Base-by-base conservation (phyloP, 805 yeast genomes). In the Lachancea meyersii region DNA sequence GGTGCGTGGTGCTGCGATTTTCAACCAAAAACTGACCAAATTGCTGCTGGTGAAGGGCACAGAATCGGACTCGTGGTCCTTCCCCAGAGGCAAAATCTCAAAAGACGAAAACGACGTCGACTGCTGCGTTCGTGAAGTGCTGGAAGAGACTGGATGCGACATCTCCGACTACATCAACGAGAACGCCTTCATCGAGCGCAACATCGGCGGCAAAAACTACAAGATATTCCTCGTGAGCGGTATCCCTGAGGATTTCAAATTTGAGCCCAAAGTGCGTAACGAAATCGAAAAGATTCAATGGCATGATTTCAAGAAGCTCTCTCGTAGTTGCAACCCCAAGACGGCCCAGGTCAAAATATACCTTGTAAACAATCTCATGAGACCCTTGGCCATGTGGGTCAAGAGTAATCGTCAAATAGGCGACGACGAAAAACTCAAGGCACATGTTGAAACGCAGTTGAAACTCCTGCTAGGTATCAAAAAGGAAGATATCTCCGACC, bases 11-110 rank as follows among this genome's bases (percentile, higher is more conserved):
- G 93, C 91, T 35, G 96, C 96, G 7, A 69, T 94, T 41, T 73
- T 93, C 55, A 88, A 86, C 58, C 69, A 74, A 41, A 75, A 73
- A 26, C 61, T 87, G 68, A 75, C 79, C 43, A 86, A 85, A 57
- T 69, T 86, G 9, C 58, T 94, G 22, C 66, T 93, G 49, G 95
- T 93, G 4, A 80, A 86, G 57, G 97, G 96, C 3, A 79, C 80
- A 38, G 94, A 86, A 49, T 75, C 88, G 10, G 60, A 72, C n/a
- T 66, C 83, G 1, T 93, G 97, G 97, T 84, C 96, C 6, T 93
- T 93, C 57, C 99, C 99, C 5, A 72, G 96, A 61, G 99, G 99
- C 5, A 93, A 93, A 64, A 93, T 93, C 44, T 86, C 94, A 30
- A 89, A 93, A 59, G 94, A 82, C 57, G 99, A 93, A 67, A 69